A percentile compares a stretch with the other conserved stretches of the same genome.
phyloP scores from a whole-genome alignment of 2,329 filamentous ascomycete species.

The Monilinia laxa region DNA sequence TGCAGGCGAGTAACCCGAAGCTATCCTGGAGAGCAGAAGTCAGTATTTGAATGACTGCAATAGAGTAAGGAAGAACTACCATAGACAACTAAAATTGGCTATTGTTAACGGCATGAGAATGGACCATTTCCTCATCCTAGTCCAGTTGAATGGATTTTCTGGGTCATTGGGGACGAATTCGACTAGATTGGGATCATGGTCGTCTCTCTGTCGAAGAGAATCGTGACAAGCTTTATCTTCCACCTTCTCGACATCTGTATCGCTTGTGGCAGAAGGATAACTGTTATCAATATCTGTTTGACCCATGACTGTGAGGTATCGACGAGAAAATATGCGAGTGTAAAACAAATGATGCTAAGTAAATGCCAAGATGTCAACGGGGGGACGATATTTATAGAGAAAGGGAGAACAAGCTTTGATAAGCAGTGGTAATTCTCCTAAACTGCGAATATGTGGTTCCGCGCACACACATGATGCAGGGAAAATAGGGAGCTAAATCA shows the following conservation, averaged over 20 bases:
- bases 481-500: not conserved
- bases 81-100: constrained; percentile 34
- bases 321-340: not conserved
- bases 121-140: constrained; percentile 29
- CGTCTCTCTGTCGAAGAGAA: not conserved
- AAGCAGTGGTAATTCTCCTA: not conserved
- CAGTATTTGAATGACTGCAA: constrained; percentile 47
- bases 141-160: constrained; percentile 36
- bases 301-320: not conserved
- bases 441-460: not conserved
- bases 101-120: constrained; percentile 35
- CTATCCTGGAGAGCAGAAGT: constrained; percentile 41
- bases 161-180: constrained; percentile 29
- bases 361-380: not conserved
- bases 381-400: constrained; percentile 11
- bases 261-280: not conserved
- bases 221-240: not conserved
- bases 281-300: not conserved
- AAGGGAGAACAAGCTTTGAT: not conserved
- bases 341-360: not conserved
- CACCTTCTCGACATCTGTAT: constrained; percentile 14
- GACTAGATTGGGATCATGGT: not conserved
- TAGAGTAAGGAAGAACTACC: constrained; percentile 50
- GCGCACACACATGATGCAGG: not conserved
- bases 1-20: constrained; percentile 14